phyloP scores from a whole-genome alignment of 352 stramenopile species.

The Phytophthora vignae region DNA sequence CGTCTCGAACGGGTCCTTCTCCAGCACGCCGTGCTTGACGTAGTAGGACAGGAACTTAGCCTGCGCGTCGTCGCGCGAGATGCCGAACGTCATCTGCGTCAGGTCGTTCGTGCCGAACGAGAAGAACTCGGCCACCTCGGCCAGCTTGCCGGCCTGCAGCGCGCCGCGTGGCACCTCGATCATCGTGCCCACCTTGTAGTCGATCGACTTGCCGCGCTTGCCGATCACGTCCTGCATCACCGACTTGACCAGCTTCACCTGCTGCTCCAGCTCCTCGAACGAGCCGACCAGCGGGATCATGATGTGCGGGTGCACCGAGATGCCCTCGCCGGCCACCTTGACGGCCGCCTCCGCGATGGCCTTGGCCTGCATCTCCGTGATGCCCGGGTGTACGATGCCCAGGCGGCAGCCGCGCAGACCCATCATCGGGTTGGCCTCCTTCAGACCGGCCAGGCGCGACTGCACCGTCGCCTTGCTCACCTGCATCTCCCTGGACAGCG shows the following conservation, averaged over 20 bases:
- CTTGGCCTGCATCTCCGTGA: conserved; percentile 40
- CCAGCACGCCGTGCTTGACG: conserved; percentile 11
- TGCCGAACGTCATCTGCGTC: conserved; percentile 38
- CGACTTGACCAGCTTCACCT: conserved; percentile 37
- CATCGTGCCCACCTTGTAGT: conserved; percentile 42
- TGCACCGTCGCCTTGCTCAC: conserved; percentile 33
- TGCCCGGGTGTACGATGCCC: conserved; percentile 38
- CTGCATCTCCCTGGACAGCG: conserved; percentile 25
- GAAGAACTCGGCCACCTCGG: conserved; percentile 38
- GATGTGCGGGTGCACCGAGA: conserved; percentile 36
- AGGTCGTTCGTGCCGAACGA: conserved; percentile 38
- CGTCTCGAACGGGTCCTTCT: conserved; percentile 37
- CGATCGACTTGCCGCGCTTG: conserved; percentile 29
- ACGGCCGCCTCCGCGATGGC: conserved; percentile 35
- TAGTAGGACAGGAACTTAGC: conserved; percentile 40
- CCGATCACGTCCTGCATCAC: conserved; percentile 34
- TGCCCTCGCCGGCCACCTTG: conserved; percentile 23
- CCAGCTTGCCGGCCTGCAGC: conserved; percentile 33
- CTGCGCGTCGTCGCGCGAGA: conserved; percentile 32
- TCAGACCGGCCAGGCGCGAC: conserved; percentile 23
- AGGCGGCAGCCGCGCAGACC: conserved; percentile 23
- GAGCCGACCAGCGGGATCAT: conserved; percentile 32
- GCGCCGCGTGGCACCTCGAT: conserved; percentile 34
- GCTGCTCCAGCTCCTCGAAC: conserved; percentile 34
- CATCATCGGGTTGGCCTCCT: conserved; percentile 44